These are phyloP conservation scores for Pleomassaria siparia DNA, from an alignment of 2,329 filamentous ascomycete genomes.

Conservation along the genomic window DNA sequence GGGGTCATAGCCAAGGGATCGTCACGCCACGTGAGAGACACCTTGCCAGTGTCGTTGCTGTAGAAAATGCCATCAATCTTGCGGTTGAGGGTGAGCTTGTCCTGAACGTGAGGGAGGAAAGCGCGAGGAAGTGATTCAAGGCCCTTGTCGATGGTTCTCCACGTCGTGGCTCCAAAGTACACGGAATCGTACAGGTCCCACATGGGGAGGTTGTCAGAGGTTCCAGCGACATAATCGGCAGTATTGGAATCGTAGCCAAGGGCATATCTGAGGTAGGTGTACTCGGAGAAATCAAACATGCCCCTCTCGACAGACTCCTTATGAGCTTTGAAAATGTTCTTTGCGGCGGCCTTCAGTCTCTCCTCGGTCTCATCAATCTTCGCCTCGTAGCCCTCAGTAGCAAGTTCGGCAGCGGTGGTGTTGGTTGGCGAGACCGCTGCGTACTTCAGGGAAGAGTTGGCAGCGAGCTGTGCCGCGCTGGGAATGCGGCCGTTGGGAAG, in stretches of 20 bases:
- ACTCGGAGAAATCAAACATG: slow-evolving; percentile 66
- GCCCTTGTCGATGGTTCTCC: slow-evolving; percentile 66
- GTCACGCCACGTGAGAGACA: slow-evolving; percentile 61
- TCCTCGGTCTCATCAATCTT: slow-evolving; percentile 24
- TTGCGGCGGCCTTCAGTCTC: slow-evolving; percentile 44
- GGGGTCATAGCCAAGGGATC: slow-evolving; percentile 47
- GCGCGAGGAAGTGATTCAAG: slow-evolving; percentile 61
- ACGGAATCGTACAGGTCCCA: slow-evolving; percentile 55
- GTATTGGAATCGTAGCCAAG: slow-evolving; percentile 59
- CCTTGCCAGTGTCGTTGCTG: slow-evolving; percentile 52
- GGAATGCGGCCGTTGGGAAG: slow-evolving; percentile 39
- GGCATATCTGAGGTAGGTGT: slow-evolving; percentile 62
- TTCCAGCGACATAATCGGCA: slow-evolving; percentile 46
- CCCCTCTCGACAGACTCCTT: slow-evolving; percentile 56
- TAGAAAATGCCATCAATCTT: slow-evolving; percentile 61
- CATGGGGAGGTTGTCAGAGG: slow-evolving; percentile 49
- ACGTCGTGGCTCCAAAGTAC: slow-evolving; percentile 62
- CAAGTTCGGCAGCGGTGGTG: slow-evolving; percentile 15
- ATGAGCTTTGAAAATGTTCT: slow-evolving; percentile 56
- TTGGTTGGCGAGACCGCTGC: slow-evolving; percentile 11
- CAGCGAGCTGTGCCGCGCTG: slow-evolving; percentile 29
- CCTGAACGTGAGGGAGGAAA: slow-evolving; percentile 63
- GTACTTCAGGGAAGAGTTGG: slow-evolving; percentile 25
- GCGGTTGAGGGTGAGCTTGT: slow-evolving; percentile 58
- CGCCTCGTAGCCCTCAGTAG: slow-evolving; percentile 23